Conservation (phyloP, 345 rosid genomes). For the Carallia pectinifolia region DNA sequence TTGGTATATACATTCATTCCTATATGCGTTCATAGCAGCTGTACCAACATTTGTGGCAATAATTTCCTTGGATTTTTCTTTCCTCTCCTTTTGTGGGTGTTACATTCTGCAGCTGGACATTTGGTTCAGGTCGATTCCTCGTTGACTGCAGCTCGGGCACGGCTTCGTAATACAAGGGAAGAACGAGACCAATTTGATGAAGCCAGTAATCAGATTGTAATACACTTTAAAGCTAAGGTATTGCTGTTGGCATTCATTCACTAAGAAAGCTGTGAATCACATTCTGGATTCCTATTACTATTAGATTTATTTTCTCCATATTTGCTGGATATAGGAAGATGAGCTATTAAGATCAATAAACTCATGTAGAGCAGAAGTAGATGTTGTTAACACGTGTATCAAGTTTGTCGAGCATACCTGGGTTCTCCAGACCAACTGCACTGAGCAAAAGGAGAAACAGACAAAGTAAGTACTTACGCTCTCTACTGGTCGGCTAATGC, state of each 20-base stretch:
- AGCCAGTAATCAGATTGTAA: slow-evolving; percentile 79
- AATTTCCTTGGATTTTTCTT: neutral
- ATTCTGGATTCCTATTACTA: too few relatives aligned
- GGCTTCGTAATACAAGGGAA: slow-evolving; percentile 78
- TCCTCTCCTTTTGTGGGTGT: slow-evolving; percentile 12
- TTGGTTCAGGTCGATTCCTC: slow-evolving; percentile 42
- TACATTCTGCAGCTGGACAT: slow-evolving; percentile 6
- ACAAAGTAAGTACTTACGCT: slow-evolving; percentile 58
- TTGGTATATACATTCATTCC: too few relatives aligned
- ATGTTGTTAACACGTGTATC: slow-evolving; percentile 67
- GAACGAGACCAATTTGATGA: slow-evolving; percentile 94
- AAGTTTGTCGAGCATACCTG: slow-evolving; percentile 68
- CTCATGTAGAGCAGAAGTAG: slow-evolving; percentile 62
- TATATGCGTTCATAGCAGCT: neutral
- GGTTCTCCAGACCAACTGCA: slow-evolving; percentile 42
- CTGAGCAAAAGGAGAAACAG: slow-evolving; percentile 55
- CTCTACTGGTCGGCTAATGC: neutral
- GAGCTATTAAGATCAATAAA: slow-evolving; percentile 69
- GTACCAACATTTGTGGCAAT: neutral
- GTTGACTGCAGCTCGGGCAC: slow-evolving; percentile 24
- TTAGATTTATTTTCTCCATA: neutral
- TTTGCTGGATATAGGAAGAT: slow-evolving; percentile 54
- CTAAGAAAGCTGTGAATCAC: too few relatives aligned
- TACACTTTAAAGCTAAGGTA: slow-evolving; percentile 83
- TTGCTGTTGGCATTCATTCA: neutral